phyloP scores from a whole-genome alignment of 345 rosid genomes.

The Dipteronia dyeriana region DNA sequence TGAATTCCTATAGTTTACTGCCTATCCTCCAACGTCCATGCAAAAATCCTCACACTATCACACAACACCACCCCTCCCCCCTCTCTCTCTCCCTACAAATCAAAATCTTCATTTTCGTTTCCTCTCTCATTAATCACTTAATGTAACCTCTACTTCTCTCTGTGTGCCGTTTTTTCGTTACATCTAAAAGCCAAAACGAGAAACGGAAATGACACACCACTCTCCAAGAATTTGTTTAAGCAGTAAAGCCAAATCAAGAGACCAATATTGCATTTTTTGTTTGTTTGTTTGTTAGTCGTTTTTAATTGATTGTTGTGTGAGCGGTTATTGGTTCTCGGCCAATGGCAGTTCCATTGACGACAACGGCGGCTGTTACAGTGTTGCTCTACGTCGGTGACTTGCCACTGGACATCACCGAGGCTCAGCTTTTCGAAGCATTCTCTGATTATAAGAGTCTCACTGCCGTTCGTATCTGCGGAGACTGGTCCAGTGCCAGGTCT shows the following conservation, averaged over 20 bases:
- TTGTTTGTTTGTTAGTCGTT: not conserved
- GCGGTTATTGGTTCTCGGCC: not conserved
- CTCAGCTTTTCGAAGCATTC: conserved; percentile 52
- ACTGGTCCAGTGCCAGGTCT: conserved; percentile 57
- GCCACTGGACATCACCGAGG: conserved; percentile 61
- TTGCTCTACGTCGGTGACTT: conserved; percentile 79
- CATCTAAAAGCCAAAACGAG: not conserved
- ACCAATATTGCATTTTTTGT: too few relatives aligned
- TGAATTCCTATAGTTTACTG: conserved; percentile 22
- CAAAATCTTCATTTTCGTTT: not conserved
- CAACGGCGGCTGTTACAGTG: conserved; percentile 35
- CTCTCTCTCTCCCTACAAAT: not conserved
- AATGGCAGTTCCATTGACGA: conserved; percentile 54
- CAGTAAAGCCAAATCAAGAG: not conserved
- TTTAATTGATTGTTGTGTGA: not conserved
- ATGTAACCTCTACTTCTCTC: too few relatives aligned
- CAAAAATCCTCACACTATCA: conserved; percentile 38
- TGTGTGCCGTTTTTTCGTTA: not conserved
- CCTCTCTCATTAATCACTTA: not conserved
- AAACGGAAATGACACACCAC: not conserved
- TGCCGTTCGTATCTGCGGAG: conserved; percentile 71
- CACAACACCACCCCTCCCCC: conserved; percentile 15
- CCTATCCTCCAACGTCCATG: conserved; percentile 42
- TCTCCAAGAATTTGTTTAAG: not conserved
- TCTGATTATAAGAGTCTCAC: conserved; percentile 58